Conservation (phyloP, 1,284 basidiomycete genomes). For the Pseudozyma hubeiensis region DNA sequence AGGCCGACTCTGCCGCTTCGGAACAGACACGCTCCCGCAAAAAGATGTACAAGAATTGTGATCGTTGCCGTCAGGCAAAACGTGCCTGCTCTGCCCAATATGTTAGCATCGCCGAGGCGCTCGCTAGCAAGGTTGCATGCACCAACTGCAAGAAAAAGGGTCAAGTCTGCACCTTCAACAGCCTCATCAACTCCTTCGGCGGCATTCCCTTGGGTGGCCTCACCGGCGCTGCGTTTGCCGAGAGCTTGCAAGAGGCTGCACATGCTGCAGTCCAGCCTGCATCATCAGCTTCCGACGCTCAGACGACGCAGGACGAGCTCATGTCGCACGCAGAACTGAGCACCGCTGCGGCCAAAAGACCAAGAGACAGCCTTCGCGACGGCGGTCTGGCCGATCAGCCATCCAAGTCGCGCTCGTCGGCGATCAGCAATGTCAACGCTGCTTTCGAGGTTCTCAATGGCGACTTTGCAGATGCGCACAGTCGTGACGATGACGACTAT, state of each 20-base stretch:
- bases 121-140: conserved; percentile 39
- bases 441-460: conserved; percentile 30
- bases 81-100: conserved; percentile 41
- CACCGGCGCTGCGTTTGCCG: conserved; percentile 33
- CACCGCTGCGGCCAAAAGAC: background rate
- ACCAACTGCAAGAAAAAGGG: conserved; percentile 45
- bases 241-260: conserved; percentile 27
- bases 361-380: conserved; percentile 8
- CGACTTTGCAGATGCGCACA: background rate
- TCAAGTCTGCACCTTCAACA: conserved; percentile 48
- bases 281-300: background rate
- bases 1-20: background rate
- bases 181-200: conserved; percentile 45
- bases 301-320: background rate
- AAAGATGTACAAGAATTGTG: conserved; percentile 51
- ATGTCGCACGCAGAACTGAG: conserved; percentile 3
- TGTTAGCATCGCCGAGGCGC: conserved; percentile 32
- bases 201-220: conserved; percentile 38
- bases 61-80: conserved; percentile 38
- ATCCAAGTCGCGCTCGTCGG: background rate
- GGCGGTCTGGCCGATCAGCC: background rate
- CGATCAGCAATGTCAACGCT: conserved; percentile 29
- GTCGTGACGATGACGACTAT: background rate
- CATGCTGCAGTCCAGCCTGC: background rate
- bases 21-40: conserved; percentile 31